A percentile compares a stretch with the other conserved stretches of the same genome.
phyloP scores from a whole-genome alignment of 768 basidiomycete genomes.

The Cystobasidium ongulense region DNA sequence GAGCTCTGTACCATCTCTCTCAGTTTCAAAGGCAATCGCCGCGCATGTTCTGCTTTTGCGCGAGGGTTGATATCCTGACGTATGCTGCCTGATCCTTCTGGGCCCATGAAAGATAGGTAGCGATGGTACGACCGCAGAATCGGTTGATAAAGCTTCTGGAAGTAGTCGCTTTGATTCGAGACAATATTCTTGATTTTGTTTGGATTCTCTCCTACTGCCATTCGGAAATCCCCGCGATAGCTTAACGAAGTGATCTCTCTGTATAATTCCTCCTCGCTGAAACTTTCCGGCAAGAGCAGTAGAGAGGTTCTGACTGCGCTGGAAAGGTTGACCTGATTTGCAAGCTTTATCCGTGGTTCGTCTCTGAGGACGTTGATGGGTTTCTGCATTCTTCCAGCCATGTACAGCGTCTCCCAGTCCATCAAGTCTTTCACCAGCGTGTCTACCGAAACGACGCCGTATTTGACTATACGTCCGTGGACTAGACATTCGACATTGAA shows the following conservation, averaged over 20 bases:
- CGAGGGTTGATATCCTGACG: constrained; percentile 63
- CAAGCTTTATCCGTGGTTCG: constrained; percentile 80
- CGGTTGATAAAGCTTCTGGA: constrained; percentile 73
- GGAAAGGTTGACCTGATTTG: constrained; percentile 85
- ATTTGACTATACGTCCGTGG: constrained; percentile 71
- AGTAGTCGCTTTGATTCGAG: constrained; percentile 66
- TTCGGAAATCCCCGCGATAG: constrained; percentile 83
- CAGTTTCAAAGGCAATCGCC: constrained; percentile 40
- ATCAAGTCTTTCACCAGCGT: constrained; percentile 79
- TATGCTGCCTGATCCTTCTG: constrained; percentile 23
- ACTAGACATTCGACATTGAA: constrained; percentile 85
- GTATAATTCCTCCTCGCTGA: constrained; percentile 74
- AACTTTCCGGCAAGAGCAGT: constrained; percentile 70
- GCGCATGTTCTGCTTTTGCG: constrained; percentile 64
- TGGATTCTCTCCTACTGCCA: constrained; percentile 82
- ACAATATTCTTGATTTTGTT: constrained; percentile 93
- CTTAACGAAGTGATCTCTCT: constrained; percentile 74
- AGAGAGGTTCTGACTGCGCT: constrained; percentile 85
- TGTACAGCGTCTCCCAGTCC: constrained; percentile 86
- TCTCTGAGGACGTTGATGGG: constrained; percentile 82
- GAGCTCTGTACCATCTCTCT: constrained; percentile 36
- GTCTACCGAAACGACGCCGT: constrained; percentile 87
- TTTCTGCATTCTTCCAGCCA: constrained; percentile 95
- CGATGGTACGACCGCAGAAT: constrained; percentile 40
- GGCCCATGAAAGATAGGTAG: constrained; percentile 38